Evolutionary conservation across 345 rosid species (phyloP), one percentile per base, ranked within the genome.

Genomic region (Eucalyptus fibrosa): DNA sequence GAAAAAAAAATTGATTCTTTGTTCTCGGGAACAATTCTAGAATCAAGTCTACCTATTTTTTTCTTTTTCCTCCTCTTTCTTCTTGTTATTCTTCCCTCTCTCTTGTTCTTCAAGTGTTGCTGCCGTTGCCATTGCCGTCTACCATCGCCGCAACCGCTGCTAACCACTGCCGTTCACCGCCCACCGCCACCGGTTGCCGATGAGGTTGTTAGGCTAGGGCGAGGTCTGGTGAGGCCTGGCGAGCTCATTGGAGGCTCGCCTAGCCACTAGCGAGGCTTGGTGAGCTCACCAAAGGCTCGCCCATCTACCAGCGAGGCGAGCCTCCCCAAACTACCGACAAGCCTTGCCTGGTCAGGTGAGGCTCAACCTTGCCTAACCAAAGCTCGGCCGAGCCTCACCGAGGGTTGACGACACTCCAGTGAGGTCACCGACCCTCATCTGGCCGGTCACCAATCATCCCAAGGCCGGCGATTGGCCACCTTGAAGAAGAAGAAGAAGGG

Each of bases 111-210:
- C 56, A 51, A 51, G 56, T 51, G 55, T 1, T 51, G 56, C 4
- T 7, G 4, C 23, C 9, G 6, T 12, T 5, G 13, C 51, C 51
- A 50, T 50, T 50, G 51, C 3, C 0, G 23, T 51, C 9, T 17
- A 1, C 19, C 53, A 2, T 6, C 3, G 1, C 8, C 8, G 2
- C 55, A 0, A 2, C 3, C 1, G 2, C 19, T 0, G 17, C 53
- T 50, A 16, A 50, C 19, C 8, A 6, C 1, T 16, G 1, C 8
- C 4, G 0, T 51, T 1, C 4, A 7, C 1, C 21, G 4, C 21
- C 55, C 55, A 51, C 4, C 2, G 0, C 23, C 2, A 19, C 9
- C 1, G 0, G 0, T 51, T 4, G 23, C 4, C 23, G 2, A 1
- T 4, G 2, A 51, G 23, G 4, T 7, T 1, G 2, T 3, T 3